Base-by-base conservation (phyloP, 2,329 filamentous ascomycete genomes). In the Aspergillus tamarii region DNA sequence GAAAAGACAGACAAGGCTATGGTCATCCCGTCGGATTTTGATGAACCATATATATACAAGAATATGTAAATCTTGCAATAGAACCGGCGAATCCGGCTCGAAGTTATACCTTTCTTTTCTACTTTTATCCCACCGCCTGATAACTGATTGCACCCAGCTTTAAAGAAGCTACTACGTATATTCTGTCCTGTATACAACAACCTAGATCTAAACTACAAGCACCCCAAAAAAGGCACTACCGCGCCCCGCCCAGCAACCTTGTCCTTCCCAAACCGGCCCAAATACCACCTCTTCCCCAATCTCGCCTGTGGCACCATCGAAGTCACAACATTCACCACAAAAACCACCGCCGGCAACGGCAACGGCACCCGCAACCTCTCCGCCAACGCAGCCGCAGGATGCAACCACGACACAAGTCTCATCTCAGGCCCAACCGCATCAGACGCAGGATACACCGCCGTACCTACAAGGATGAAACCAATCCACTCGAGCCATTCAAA, bases 401-500 rank as follows among this genome's bases (percentile, higher is more conserved):
- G 21, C 28, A 80, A 66, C 74, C 78, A 81, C 23, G 78, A 75
- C 0, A 75, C 77, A 5, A 77, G 72, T 2, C 41, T 70, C 23
- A 80, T 62, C 11, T 72, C 69, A 14, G 54, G 36, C 8, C 16
- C 34, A 36, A 11, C 46, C 11, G 4, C 30, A 10, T 34, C 19
- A 21, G 41, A n/a, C 14, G 53, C 9, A 21, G 53, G 72, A 10
- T 72, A 75, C 16, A 81, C 74, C 0, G 76, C 70, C 0, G 76
- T 76, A 11, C 78, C 81, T 12, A 79, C 73, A 32, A 97, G 86
- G 83, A 90, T 93, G 77, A 93, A 99, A 0, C 95, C 95, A 4
- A 86, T 78, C 95, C 95, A 99, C 83, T 99, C 95, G 59, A 97
- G 77, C 95, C 95, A 99, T 81, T 99, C 95, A 74, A 90, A 91